A percentile compares a stretch with the other conserved stretches of the same genome.
phyloP scores from a whole-genome alignment of 2,329 filamentous ascomycete species.

The Trichoderma guizhouense region DNA sequence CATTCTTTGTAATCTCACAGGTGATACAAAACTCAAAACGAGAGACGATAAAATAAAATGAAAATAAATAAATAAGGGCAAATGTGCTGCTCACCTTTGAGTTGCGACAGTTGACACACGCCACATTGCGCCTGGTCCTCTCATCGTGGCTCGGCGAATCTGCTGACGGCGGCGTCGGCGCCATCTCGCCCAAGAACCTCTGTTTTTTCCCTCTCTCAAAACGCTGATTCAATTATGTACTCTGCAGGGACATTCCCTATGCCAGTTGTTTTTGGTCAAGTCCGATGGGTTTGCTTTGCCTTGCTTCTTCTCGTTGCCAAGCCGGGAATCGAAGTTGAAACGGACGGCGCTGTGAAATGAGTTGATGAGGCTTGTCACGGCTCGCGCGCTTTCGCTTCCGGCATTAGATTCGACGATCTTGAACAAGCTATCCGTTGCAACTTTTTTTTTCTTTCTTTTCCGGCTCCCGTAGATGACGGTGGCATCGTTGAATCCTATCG shows the following conservation, averaged over 20 bases:
- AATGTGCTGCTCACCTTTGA: conserved; percentile 34
- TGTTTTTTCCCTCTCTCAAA: not conserved
- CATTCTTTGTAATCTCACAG: not conserved
- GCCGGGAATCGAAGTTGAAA: not conserved
- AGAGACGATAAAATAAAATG: not conserved
- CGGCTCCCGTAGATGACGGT: not conserved
- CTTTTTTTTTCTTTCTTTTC: not conserved
- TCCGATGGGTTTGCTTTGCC: not conserved
- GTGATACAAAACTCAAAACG: not conserved
- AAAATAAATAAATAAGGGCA: too few relatives aligned
- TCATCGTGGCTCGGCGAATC: conserved; percentile 27
- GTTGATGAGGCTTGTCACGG: not conserved
- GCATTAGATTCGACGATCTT: not conserved
- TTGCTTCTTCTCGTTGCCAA: not conserved
- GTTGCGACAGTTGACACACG: conserved; percentile 39
- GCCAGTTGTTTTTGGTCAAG: not conserved
- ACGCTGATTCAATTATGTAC: not conserved
- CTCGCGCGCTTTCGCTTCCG: not conserved
- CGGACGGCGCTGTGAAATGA: not conserved
- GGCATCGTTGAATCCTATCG: not conserved
- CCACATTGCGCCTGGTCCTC: conserved; percentile 37
- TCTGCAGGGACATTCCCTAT: not conserved
- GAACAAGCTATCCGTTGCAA: not conserved
- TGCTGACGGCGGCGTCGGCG: conserved; percentile 30
- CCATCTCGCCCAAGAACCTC: conserved; percentile 23